Evolutionary conservation across 2,329 filamentous ascomycete genomes (phyloP).

Genomic region (Grosmannia huntii): DNA sequence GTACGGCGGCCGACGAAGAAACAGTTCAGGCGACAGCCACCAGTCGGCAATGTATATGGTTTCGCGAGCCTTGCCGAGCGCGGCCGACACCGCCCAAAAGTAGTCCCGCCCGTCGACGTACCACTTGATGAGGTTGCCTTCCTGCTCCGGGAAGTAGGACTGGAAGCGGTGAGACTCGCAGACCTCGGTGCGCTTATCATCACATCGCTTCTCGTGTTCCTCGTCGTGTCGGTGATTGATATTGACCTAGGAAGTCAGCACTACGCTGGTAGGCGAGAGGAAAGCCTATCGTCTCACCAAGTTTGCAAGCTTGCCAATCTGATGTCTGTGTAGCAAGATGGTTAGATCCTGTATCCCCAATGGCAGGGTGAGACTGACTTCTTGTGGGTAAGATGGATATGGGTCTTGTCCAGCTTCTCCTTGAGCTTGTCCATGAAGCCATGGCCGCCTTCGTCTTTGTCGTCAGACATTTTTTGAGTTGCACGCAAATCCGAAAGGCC

Average conservation of each 20-base stretch:
- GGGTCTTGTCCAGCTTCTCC: conserved; percentile 26
- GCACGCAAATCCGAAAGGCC: neutral
- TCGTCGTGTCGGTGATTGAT: conserved; percentile 87
- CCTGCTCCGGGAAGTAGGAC: conserved; percentile 81
- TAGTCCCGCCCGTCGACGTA: conserved; percentile 95
- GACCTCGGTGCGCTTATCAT: conserved; percentile 64
- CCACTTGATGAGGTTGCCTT: conserved; percentile 87
- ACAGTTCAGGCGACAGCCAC: conserved; percentile 89
- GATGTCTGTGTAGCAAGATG: conserved; percentile 26
- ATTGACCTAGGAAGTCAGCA: conserved; percentile 46
- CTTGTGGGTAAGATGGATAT: conserved; percentile 42
- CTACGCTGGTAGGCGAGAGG: neutral
- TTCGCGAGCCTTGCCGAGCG: conserved; percentile 80
- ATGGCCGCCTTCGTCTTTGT: neutral
- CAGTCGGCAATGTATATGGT: conserved; percentile 94
- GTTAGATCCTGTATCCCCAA: neutral
- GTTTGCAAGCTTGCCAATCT: conserved; percentile 51
- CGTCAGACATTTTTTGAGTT: neutral
- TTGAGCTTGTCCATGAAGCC: conserved; percentile 31
- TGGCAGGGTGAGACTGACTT: conserved; percentile 29
- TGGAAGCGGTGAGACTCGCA: conserved; percentile 66
- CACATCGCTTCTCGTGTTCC: conserved; percentile 72
- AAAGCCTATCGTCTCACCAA: conserved; percentile 25
- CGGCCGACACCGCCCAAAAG: conserved; percentile 83
- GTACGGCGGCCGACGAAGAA: conserved; percentile 72